Base-by-base conservation (phyloP, 306 rosid species). In the Acacia melanoxylon region DNA sequence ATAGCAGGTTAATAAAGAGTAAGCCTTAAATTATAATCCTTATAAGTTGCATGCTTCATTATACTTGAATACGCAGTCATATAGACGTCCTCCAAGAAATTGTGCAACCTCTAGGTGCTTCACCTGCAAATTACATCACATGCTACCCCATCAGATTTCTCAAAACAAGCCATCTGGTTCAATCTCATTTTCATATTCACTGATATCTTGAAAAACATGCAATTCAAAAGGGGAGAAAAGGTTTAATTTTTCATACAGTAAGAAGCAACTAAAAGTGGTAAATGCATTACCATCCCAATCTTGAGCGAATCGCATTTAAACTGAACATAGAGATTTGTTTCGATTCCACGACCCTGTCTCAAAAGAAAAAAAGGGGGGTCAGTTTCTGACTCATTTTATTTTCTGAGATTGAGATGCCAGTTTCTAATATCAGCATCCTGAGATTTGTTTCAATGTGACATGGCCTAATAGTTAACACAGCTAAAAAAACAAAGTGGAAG, bases 91-190 rank as follows among this genome's bases (percentile, higher is more conserved):
- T 68, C 97, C 98, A 41, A 95, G 97, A 90, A 92, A 95, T 75
- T 95, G 91, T 20, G 97, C 97, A 76, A 95, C 99, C 89, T 95
- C 97, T 10, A 46, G 86, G 87, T 93, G 99, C 85, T 95, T 95
- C 78, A 93, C 99, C 99, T 93, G 84, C 49, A 67, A 48, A 56
- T 61, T 62, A 68, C 67, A 56, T 67, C 48, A 68, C 67, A 76
- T 17, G 17, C 42, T 65, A 75, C 44, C 44, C 45, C 75, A 82
- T 41, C 51, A 25, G 72, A 81, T 69, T 51, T 51, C 8, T 16
- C 8, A n/a, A 22, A 59, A 59, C 16, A 24, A 24, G 66, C 33
- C 31, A 59, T 24, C 3, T 24, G 66, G 33, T 22, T 24, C 6
- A 13, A 27, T 12, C 20, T 62, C 35, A 61, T 61, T 25, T 61